Evolutionary conservation across 495 filamentous ascomycete species (phyloP).

Genomic region (Geoglossum glabrum): DNA sequence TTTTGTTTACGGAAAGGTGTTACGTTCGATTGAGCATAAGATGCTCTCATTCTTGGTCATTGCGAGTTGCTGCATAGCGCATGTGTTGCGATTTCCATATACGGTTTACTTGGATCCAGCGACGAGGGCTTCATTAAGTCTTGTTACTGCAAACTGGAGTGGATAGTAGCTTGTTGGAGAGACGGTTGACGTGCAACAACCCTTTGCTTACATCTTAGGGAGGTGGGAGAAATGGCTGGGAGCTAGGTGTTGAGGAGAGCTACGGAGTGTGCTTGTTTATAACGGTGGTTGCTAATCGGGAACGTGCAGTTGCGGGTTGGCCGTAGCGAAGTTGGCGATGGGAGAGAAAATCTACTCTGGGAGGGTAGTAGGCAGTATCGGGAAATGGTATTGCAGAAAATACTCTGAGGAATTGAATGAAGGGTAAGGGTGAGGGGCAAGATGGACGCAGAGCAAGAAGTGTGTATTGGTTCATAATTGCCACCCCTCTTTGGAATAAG

Average conservation of each 20-base stretch:
- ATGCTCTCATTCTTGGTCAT: not conserved
- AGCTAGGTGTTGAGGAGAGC: not conserved
- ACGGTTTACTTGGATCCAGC: not conserved
- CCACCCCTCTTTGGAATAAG: no score
- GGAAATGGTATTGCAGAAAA: not conserved
- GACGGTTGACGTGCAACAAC: not conserved
- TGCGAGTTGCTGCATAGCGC: not conserved
- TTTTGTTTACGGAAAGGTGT: not conserved
- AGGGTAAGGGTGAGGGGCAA: no score
- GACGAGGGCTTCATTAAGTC: not conserved
- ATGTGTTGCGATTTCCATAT: not conserved
- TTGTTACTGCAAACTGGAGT: not conserved
- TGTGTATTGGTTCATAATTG: no score
- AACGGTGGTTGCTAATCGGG: not conserved
- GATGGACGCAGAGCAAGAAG: no score
- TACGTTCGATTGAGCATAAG: not conserved
- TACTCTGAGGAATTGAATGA: no score
- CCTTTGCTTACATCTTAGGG: not conserved
- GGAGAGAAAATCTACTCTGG: not conserved
- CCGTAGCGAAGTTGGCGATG: not conserved
- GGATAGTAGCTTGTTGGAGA: not conserved
- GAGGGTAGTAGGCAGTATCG: not conserved
- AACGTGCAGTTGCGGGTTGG: not conserved
- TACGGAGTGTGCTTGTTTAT: not conserved
- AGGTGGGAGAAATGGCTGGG: not conserved